A percentile compares a stretch with the other conserved stretches of the same genome.
Conservation (phyloP, 805 yeast species). For the Vanderwaltozyma tropicalis region DNA sequence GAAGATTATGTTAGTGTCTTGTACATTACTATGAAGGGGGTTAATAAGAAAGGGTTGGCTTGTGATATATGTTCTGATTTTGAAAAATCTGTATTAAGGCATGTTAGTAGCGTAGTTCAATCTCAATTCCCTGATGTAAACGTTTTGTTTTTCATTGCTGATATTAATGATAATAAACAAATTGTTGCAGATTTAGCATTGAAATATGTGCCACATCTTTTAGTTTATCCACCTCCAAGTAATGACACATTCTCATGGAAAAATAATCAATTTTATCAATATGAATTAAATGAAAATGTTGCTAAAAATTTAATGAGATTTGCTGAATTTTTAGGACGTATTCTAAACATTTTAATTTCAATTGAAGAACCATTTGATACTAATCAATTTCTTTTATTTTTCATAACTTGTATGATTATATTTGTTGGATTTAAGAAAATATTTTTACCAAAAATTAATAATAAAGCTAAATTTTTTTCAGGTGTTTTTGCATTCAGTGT, state of each 20-base stretch:
- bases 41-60: slow-evolving; percentile 33
- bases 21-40: slow-evolving; percentile 41
- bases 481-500: slow-evolving; percentile 32
- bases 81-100: slow-evolving; percentile 31
- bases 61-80: slow-evolving; percentile 37
- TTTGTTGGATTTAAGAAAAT: slow-evolving; percentile 43
- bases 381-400: slow-evolving; percentile 36
- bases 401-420: slow-evolving; percentile 33
- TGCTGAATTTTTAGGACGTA: slow-evolving; percentile 42
- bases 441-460: slow-evolving; percentile 27
- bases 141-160: slow-evolving; percentile 41
- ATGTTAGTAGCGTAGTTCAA: slow-evolving; percentile 36
- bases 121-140: slow-evolving; percentile 33
- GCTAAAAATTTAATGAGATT: slow-evolving; percentile 35
- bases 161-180: slow-evolving; percentile 35
- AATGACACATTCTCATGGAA: slow-evolving; percentile 23
- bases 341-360: slow-evolving; percentile 35
- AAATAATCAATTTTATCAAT: slow-evolving; percentile 29
- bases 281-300: slow-evolving; percentile 24
- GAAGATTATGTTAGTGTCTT: slow-evolving; percentile 43
- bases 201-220: slow-evolving; percentile 51
- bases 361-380: slow-evolving; percentile 37
- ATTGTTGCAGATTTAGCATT: slow-evolving; percentile 35
- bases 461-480: slow-evolving; percentile 19
- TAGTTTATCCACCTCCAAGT: slow-evolving; percentile 48